phyloP scores from a whole-genome alignment of 306 rosid species.

The Senna siamea region DNA sequence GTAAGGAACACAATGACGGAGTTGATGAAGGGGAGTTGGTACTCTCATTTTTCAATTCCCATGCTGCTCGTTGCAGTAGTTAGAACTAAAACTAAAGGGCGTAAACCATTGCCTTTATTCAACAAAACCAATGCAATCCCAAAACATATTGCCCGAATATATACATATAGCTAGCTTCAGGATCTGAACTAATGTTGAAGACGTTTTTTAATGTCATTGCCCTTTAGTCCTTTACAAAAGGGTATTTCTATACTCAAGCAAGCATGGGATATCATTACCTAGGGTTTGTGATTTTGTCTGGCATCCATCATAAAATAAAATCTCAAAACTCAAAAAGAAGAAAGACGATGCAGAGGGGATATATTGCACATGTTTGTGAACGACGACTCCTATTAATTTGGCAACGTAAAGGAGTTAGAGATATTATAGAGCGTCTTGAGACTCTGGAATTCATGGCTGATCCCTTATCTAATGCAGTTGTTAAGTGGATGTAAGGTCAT shows the following conservation, averaged over 20 bases:
- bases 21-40: constrained; percentile 61
- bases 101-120: not conserved
- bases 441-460: not conserved
- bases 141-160: not conserved
- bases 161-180: not conserved
- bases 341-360: too few relatives aligned
- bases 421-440: not conserved
- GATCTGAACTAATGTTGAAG: not conserved
- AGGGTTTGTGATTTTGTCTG: not conserved
- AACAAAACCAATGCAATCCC: not conserved
- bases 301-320: too few relatives aligned
- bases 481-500: constrained; percentile 45
- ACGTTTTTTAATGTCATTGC: not conserved
- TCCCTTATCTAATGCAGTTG: constrained; percentile 18
- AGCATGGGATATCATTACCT: not conserved
- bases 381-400: not conserved
- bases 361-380: not conserved
- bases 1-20: constrained; percentile 37
- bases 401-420: not conserved
- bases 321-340: too few relatives aligned
- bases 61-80: constrained; percentile 39
- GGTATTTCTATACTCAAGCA: not conserved
- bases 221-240: not conserved
- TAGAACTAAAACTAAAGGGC: constrained; percentile 22
- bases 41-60: constrained; percentile 21